Conservation (phyloP, 208 protist species). For the Perkinsela sp. region DNA sequence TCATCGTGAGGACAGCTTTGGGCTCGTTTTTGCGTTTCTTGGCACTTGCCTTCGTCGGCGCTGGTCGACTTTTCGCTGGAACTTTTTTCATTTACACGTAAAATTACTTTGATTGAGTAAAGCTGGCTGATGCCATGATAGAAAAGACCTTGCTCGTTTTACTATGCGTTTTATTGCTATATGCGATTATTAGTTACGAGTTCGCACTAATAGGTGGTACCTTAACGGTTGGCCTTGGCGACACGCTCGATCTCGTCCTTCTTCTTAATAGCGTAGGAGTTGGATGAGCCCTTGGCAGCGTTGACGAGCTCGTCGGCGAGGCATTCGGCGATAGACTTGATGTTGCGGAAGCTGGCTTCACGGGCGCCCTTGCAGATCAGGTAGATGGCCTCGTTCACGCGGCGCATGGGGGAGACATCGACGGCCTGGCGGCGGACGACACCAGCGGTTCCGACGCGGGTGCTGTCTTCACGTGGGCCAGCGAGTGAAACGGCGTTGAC, state of each 20-base stretch:
- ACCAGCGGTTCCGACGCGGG: conserved; percentile 95
- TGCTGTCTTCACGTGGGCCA: conserved; percentile 98
- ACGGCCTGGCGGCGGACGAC: conserved; percentile 96
- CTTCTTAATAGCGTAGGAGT: conserved; percentile 99
- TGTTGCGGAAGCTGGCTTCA: conserved; percentile 91
- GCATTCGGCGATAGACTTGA: conserved; percentile 98
- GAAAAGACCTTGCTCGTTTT: too few species aligned
- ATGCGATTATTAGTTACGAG: too few species aligned
- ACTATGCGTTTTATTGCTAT: too few species aligned
- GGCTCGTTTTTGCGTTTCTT: too few species aligned
- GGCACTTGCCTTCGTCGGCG: too few species aligned
- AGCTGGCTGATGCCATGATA: too few species aligned
- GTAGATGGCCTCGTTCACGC: conserved; percentile 94
- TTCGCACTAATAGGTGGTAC: too few species aligned
- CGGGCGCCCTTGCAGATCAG: conserved; percentile 89
- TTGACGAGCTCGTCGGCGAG: conserved; percentile 99
- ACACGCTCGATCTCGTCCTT: conserved; percentile 99
- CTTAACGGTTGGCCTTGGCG: conserved; percentile 97
- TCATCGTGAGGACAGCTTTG: too few species aligned
- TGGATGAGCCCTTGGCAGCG: conserved; percentile 86
- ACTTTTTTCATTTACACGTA: too few species aligned
- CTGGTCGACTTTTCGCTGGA: too few species aligned
- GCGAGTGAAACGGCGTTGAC: conserved; percentile 91
- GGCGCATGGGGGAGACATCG: conserved; percentile 97
- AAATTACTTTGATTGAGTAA: too few species aligned